Base-by-base conservation (phyloP, 768 basidiomycete species). In the Podaxis rugospora region DNA sequence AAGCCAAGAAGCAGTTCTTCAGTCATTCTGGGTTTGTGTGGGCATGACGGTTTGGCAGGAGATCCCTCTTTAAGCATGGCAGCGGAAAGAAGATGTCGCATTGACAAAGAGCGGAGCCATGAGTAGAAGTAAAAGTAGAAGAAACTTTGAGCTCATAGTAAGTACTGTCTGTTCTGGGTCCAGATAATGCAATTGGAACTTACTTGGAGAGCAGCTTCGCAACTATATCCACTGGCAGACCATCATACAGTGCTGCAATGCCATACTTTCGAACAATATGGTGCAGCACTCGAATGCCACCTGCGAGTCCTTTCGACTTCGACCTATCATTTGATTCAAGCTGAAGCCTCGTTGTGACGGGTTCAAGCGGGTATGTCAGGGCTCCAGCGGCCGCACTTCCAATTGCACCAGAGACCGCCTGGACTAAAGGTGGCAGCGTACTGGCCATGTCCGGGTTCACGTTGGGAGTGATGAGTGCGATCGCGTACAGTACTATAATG, bases 51-150 rank as follows among this genome's bases (percentile, higher is more conserved):
- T 53, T 53, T 53, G 6, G 21, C 28, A 35, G 40, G n/a, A n/a
- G 40, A 42, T 42, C 40, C n/a, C 5, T 50, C 54, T 2, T 50
- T 39, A 28, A 49, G 11, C n/a, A 18, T 13, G 18, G 21, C 54
- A 57, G 25, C 63, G 57, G 64, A 60, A 14, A 70, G 62, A 11
- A 64, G 70, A 18, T 78, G 69, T 7, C 74, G 74, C 1, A 78
- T 75, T 4, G 78, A 74, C 11, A 80, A 55, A 5, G 74, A 74
- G 1, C 74, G 68, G 11, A 86, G 74, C 61, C 79, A 77, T 0
- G 84, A 77, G 66, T 85, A 86, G 62, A 80, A 76, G 62, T 84
- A 83, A 63, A 84, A 86, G 65, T 85, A 87, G 57, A 85, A 73
- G 65, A 87, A 86, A 66, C 84, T 85, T 58, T 3, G 47, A 35